These are phyloP conservation scores for Myxozyma neglecta DNA, from an alignment of 805 yeast species.

Conservation along the genomic window DNA sequence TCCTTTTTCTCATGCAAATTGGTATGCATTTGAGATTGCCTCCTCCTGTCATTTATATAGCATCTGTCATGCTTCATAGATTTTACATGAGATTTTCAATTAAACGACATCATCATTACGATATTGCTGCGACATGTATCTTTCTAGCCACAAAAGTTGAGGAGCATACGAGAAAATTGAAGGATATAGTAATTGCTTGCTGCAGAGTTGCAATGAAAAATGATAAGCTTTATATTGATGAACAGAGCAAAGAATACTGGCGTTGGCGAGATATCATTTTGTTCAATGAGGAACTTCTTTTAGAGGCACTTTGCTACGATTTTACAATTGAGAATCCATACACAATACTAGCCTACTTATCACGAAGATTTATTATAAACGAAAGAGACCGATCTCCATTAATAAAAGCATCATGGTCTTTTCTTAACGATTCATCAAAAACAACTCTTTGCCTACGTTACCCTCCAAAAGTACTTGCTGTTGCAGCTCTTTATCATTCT, in stretches of 20 bases:
- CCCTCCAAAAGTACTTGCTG: conserved; percentile 42
- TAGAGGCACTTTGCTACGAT: conserved; percentile 52
- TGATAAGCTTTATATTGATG: conserved; percentile 44
- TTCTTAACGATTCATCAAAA: conserved; percentile 44
- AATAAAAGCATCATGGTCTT: conserved; percentile 41
- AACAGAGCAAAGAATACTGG: conserved; percentile 51
- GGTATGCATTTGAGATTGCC: conserved; percentile 50
- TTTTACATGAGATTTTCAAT: conserved; percentile 52
- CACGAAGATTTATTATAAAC: conserved; percentile 26
- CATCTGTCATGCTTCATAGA: conserved; percentile 51
- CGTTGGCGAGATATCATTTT: conserved; percentile 52
- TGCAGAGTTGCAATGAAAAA: conserved; percentile 50
- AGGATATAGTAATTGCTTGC: conserved; percentile 52
- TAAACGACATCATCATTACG: conserved; percentile 49
- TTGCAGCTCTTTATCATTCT: conserved; percentile 44
- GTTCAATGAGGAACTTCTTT: conserved; percentile 48
- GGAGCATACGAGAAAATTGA: conserved; percentile 50
- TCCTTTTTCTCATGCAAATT: conserved; percentile 48
- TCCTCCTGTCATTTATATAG: conserved; percentile 50
- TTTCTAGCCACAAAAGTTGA: conserved; percentile 57
- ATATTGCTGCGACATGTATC: conserved; percentile 52
- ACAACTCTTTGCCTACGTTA: conserved; percentile 41
- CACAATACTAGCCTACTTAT: conserved; percentile 26
- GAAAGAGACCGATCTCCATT: conserved; percentile 32
- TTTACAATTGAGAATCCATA: conserved; percentile 38